Evolutionary conservation across 306 rosid species (phyloP).

Genomic region (Benincasa hispida): DNA sequence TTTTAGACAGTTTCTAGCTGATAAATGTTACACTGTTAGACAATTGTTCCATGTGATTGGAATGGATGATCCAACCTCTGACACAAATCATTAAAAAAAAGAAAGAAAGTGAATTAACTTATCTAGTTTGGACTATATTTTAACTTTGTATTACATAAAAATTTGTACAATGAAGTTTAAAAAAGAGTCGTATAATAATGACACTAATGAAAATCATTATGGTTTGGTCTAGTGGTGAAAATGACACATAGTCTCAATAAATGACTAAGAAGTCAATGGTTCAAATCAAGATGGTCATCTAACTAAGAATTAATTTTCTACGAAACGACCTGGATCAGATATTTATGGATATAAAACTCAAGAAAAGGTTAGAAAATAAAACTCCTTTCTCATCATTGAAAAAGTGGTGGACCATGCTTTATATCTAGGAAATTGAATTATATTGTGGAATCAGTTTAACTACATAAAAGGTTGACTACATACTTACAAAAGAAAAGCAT

Average conservation of each 20-base stretch:
- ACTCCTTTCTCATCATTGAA: not conserved
- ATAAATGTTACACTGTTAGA: not conserved
- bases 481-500: not conserved
- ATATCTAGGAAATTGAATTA: not conserved
- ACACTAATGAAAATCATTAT: not conserved
- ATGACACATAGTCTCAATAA: too few relatives aligned
- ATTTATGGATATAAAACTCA: too few relatives aligned
- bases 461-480: not conserved
- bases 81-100: not conserved
- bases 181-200: not conserved
- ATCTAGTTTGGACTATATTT: not conserved
- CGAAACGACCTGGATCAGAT: too few relatives aligned
- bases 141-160: not conserved
- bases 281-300: too few relatives aligned
- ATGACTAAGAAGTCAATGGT: too few relatives aligned
- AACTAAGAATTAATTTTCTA: too few relatives aligned
- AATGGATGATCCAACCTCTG: not conserved
- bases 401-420: not conserved
- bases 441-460: not conserved
- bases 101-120: not conserved
- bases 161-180: not conserved
- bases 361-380: not conserved
- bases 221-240: too few relatives aligned
- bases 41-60: not conserved
- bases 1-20: not conserved